phyloP scores from a whole-genome alignment of 371 early-diverging fungal species.

The Circinella minor region DNA sequence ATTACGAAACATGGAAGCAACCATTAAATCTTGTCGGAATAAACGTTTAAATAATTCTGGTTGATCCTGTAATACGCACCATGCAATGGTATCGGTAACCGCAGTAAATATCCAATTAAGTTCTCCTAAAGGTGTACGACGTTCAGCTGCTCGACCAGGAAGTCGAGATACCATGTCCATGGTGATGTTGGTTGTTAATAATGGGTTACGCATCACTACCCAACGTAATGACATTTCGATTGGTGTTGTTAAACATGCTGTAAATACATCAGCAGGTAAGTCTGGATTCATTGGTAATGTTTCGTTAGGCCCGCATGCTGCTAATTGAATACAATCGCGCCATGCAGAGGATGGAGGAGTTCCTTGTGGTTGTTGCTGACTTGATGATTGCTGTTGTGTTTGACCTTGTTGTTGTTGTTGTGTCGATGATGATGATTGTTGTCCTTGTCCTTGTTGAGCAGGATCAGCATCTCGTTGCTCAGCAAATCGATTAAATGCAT shows the following conservation, averaged over 20 bases:
- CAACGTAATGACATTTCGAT: constrained; percentile 93
- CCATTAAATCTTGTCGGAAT: constrained; percentile 95
- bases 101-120: constrained; percentile 99
- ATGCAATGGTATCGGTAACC: constrained; percentile 98
- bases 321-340: constrained; percentile 91
- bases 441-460: constrained; percentile 14
- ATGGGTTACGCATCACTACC: constrained; percentile 88
- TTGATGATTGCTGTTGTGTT: constrained; percentile 35
- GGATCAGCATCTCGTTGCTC: constrained; percentile 84
- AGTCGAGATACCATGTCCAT: constrained; percentile 87
- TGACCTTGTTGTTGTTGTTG: constrained; percentile 9
- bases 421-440: no score
- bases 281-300: constrained; percentile 92
- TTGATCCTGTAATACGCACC: constrained; percentile 85
- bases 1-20: constrained; percentile 95
- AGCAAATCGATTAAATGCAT: constrained; percentile 88
- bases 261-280: constrained; percentile 96
- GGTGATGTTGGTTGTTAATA: constrained; percentile 71
- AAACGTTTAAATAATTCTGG: constrained; percentile 89
- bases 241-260: constrained; percentile 95
- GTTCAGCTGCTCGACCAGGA: constrained; percentile 89
- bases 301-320: constrained; percentile 88
- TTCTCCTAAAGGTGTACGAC: constrained; percentile 95
- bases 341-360: constrained; percentile 47
- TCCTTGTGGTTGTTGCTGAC: constrained; percentile 21